Base-by-base conservation (phyloP, 2,329 filamentous ascomycete species). In the Sporothrix pseudoabietina region DNA sequence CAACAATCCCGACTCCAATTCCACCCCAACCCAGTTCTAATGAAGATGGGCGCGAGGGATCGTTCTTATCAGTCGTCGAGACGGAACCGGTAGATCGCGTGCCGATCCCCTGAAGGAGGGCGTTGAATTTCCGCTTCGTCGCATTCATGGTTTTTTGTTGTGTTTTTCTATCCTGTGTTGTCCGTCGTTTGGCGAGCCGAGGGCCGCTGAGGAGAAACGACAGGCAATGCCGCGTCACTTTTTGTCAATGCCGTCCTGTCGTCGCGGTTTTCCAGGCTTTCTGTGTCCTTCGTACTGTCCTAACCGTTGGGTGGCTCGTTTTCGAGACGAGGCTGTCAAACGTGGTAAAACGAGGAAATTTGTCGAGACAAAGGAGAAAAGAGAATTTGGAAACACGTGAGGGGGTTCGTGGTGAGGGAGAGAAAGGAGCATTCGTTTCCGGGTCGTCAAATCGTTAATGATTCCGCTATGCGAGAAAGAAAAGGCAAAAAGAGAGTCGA, bases 91-190 rank as follows among this genome's bases (percentile, higher is more conserved):
- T 83, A 39, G 83, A 79, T 78, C 81, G 80, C 77, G 83, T 87
- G 78, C 88, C 88, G 77, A 91, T 85, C 76, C 88, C 85, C 79
- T 94, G 91, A 39, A 94, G 85, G 19, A 94, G 86, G 78, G 88
- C 87, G 81, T 94, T 92, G 84, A 94, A 94, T 82, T 94, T 94
- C 77, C 92, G 88, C 83, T 94, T 95, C n/a, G 91, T 93, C 32
- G 91, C 88, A 79, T 92, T 92, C 85, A 94, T 92, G 30, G 26
- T 26, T 26, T 26, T 75, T 71, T n/a, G 22, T 63, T 44, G 59
- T 32, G 22, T 19, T 49, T 39, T 32, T 26, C 2, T 14, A 2
- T 30, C 8, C 19, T 4, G 9, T 19, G 7, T 66, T 44, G 41
- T 47, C 41, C 9, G 44, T 59, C 41, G 65, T 16, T 16, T 71